Conservation (phyloP, 176 grass and related monocot genomes). For the Luzula sylvatica region DNA sequence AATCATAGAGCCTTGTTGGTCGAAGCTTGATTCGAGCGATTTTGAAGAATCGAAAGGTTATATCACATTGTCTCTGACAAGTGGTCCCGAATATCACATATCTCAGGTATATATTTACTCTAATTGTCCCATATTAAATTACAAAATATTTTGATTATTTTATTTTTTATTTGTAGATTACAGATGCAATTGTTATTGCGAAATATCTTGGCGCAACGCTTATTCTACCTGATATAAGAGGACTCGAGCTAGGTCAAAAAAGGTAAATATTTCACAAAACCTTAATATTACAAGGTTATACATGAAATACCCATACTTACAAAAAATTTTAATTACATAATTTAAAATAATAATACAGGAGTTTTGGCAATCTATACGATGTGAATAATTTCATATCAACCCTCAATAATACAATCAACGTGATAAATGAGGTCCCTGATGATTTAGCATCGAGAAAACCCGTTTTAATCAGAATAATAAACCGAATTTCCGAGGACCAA, state of each 20-base stretch:
- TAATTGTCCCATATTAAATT: background rate
- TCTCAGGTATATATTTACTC: conserved; percentile 22
- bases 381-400: conserved; percentile 8
- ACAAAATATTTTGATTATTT: background rate
- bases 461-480: conserved; percentile 10
- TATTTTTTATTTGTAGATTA: conserved; percentile 1
- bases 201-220: conserved; percentile 17
- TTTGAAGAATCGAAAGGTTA: conserved; percentile 21
- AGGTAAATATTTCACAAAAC: background rate
- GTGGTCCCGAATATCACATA: conserved; percentile 29
- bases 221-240: conserved; percentile 23
- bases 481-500: conserved; percentile 16
- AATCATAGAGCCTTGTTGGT: background rate
- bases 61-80: conserved; percentile 33
- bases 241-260: conserved; percentile 12
- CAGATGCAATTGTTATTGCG: conserved; percentile 22
- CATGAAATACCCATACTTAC: background rate
- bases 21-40: background rate
- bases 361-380: conserved; percentile 23
- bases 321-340: background rate
- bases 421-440: conserved; percentile 12
- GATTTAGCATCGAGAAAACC: conserved; percentile 1
- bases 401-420: conserved; percentile 10
- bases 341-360: conserved; percentile 12
- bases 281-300: background rate